Conservation (phyloP, 768 basidiomycete species). For the Candolleomyces efflorescens region DNA sequence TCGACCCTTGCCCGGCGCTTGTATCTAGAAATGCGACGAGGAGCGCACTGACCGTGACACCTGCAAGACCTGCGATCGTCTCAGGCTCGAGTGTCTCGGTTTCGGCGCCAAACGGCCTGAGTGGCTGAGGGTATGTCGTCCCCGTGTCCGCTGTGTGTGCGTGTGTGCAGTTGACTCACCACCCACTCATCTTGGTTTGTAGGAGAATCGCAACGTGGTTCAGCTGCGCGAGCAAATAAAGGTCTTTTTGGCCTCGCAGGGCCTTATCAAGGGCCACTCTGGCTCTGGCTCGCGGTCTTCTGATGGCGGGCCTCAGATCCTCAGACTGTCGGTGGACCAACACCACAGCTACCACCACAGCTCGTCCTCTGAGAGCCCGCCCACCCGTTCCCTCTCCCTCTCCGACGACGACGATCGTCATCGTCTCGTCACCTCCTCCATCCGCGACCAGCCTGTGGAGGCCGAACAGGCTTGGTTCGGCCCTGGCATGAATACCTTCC, state of each 20-base stretch:
- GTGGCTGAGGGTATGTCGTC: conserved; percentile 67
- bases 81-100: conserved; percentile 79
- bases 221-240: conserved; percentile 78
- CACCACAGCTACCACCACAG: conserved; percentile 37
- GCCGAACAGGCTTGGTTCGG: conserved; percentile 7
- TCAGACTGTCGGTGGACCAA: conserved; percentile 44
- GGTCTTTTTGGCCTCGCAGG: conserved; percentile 71
- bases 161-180: conserved; percentile 6
- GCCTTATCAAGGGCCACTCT: conserved; percentile 88
- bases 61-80: conserved; percentile 74
- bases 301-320: conserved; percentile 48
- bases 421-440: conserved; percentile 16
- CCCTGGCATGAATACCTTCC: conserved; percentile 1
- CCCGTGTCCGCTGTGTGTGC: background rate
- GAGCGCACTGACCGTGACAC: conserved; percentile 53
- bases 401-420: conserved; percentile 15
- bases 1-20: conserved; percentile 6
- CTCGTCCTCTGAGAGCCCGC: conserved; percentile 32
- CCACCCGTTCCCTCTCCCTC: conserved; percentile 23
- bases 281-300: conserved; percentile 57
- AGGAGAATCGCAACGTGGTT: conserved; percentile 69
- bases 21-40: conserved; percentile 78
- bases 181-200: conserved; percentile 7
- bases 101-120: conserved; percentile 85
- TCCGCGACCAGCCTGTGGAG: conserved; percentile 16